A percentile compares a stretch with the other conserved stretches of the same genome.
Evolutionary conservation across 2,329 filamentous ascomycete genomes (phyloP).

Genomic region (Colletotrichum sp.): DNA sequence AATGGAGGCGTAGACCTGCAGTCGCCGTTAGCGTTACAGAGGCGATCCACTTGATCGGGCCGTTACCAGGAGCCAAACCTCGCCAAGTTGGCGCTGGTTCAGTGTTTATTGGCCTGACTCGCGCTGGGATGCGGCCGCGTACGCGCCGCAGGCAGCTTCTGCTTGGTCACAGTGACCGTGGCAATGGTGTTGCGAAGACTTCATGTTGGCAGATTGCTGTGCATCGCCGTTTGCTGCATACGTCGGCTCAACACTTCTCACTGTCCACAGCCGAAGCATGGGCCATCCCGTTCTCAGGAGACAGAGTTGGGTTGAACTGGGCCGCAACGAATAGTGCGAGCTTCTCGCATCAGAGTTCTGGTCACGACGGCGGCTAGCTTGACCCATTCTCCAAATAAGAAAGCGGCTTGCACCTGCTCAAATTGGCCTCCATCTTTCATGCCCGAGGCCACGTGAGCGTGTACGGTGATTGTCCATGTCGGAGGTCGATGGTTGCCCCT

Average conservation of each 20-base stretch:
- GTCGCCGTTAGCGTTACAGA: not conserved
- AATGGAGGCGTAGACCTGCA: not conserved
- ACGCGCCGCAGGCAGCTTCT: not conserved
- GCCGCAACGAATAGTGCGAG: not conserved
- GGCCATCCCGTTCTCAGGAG: not conserved
- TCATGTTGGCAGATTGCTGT: not conserved
- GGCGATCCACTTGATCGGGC: conserved; percentile 7
- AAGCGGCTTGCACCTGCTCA: not conserved
- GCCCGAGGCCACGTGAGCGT: not conserved
- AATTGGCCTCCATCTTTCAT: not conserved
- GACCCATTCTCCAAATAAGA: not conserved
- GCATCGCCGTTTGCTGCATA: not conserved
- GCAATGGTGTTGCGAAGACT: not conserved
- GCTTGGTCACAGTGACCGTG: not conserved
- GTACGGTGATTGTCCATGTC: not conserved
- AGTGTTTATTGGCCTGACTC: not conserved
- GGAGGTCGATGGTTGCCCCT: not conserved
- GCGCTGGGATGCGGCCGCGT: not conserved
- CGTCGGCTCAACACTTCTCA: not conserved
- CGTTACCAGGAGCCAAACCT: not conserved
- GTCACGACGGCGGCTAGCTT: not conserved
- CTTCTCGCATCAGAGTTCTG: not conserved
- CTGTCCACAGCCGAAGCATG: not conserved
- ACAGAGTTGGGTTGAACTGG: not conserved
- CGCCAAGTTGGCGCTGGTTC: not conserved